Conservation (phyloP, 257 asterid species). For the Solanum chmielewskii region DNA sequence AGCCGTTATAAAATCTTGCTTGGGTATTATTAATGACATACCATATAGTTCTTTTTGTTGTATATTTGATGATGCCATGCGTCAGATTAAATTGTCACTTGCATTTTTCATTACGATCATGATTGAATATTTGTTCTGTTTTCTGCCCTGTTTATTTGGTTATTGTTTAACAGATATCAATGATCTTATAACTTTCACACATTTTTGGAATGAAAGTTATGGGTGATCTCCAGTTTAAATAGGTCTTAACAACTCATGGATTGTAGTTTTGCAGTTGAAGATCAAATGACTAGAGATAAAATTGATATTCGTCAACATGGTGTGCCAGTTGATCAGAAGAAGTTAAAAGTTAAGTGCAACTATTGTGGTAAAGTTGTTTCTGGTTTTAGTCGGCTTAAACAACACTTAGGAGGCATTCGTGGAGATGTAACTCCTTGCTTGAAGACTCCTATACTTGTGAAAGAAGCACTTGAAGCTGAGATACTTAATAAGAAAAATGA, state of each 20-base stretch:
- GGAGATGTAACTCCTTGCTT: conserved; percentile 13
- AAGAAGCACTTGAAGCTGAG: conserved; percentile 8
- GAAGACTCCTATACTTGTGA: not conserved
- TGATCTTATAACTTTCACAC: not conserved
- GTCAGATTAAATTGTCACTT: not conserved
- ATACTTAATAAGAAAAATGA: conserved; percentile 6
- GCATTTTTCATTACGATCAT: not conserved
- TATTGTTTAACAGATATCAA: not conserved
- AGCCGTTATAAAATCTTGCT: not conserved
- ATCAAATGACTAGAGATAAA: not conserved
- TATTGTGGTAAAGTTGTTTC: conserved; percentile 10
- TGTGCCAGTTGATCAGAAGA: not conserved
- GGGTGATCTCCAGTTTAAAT: not conserved
- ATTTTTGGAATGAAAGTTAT: not conserved
- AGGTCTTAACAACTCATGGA: not conserved
- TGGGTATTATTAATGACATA: not conserved
- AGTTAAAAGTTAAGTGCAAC: conserved; percentile 6
- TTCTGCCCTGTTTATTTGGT: not conserved
- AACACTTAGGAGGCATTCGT: conserved; percentile 13
- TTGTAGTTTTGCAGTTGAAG: not conserved
- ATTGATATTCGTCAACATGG: conserved; percentile 2
- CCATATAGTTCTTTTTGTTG: not conserved
- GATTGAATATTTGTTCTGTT: not conserved
- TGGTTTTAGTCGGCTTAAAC: conserved; percentile 5
- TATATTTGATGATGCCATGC: not conserved